phyloP scores from a whole-genome alignment of 768 basidiomycete genomes.

The Amyloporia xantha region DNA sequence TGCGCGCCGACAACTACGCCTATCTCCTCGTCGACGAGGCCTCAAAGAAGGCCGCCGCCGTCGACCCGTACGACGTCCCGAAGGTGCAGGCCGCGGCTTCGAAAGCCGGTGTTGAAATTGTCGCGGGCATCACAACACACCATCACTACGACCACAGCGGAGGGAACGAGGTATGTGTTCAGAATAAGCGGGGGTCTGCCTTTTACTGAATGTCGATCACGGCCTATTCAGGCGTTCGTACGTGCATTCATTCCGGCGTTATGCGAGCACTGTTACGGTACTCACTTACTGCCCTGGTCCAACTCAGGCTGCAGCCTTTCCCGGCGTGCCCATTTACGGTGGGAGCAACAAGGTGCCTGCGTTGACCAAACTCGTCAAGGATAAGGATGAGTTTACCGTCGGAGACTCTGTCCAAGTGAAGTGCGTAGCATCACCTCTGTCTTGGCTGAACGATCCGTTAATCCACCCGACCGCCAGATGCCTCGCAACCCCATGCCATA shows the following conservation, averaged over 20 bases:
- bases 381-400: slow-evolving; percentile 76
- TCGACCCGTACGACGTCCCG: slow-evolving; percentile 74
- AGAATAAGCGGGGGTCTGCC: neutral
- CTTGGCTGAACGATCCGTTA: slow-evolving; percentile 1
- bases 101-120: slow-evolving; percentile 53
- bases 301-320: slow-evolving; percentile 36
- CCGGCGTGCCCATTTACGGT: slow-evolving; percentile 58
- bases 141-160: slow-evolving; percentile 89
- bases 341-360: slow-evolving; percentile 68
- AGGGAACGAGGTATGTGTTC: slow-evolving; percentile 62
- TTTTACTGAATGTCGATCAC: slow-evolving; percentile 3
- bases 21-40: slow-evolving; percentile 72
- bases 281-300: slow-evolving; percentile 3
- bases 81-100: slow-evolving; percentile 62
- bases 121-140: slow-evolving; percentile 83
- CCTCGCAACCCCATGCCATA: slow-evolving; percentile 88
- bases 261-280: neutral
- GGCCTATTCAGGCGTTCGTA: slow-evolving; percentile 38
- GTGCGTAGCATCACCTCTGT: slow-evolving; percentile 26
- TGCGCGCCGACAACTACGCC: slow-evolving; percentile 79
- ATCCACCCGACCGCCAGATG: slow-evolving; percentile 40
- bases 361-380: slow-evolving; percentile 67
- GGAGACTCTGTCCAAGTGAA: slow-evolving; percentile 55
- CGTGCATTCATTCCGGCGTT: slow-evolving; percentile 19
- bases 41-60: slow-evolving; percentile 62